Percentiles rank a stretch among this genome's conserved stretches.
Evolutionary conservation across 108 stramenopile genomes (phyloP).

Genomic region (Stephanodiscus minutulus): DNA sequence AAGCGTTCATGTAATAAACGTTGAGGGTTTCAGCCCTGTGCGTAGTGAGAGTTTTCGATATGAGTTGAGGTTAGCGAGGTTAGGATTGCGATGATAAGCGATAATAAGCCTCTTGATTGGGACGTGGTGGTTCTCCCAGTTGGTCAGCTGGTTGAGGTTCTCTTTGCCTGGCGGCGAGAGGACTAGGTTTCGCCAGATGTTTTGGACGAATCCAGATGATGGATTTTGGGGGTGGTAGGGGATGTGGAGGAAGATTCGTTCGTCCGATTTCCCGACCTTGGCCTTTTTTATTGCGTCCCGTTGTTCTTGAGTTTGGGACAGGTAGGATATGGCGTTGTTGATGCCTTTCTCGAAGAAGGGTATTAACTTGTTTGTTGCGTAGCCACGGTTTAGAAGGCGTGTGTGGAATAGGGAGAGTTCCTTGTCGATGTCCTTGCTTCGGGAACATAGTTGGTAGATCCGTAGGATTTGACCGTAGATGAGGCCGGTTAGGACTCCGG

Average conservation of each 20-base stretch:
- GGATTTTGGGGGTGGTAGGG: background rate
- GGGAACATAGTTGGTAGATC: background rate
- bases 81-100: background rate
- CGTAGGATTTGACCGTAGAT: background rate
- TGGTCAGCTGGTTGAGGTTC: no score
- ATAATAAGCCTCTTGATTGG: conserved; percentile 4
- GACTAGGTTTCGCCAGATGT: conserved; percentile 12
- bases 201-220: conserved; percentile 1
- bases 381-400: background rate
- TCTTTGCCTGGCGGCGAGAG: background rate
- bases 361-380: background rate
- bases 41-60: no score
- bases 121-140: background rate
- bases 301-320: background rate
- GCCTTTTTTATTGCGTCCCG: background rate
- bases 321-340: conserved; percentile 12
- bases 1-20: no score
- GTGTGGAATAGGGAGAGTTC: background rate
- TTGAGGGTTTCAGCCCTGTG: no score
- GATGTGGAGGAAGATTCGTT: conserved; percentile 6
- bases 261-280: background rate
- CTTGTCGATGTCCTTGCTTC: background rate
- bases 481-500: background rate
- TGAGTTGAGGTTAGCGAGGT: background rate
- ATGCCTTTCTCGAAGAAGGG: conserved; percentile 33